Percentiles rank a stretch among this genome's conserved stretches.
These are phyloP conservation scores for Pythium sp. DNA, from an alignment of 352 stramenopile genomes.

Conservation along the genomic window DNA sequence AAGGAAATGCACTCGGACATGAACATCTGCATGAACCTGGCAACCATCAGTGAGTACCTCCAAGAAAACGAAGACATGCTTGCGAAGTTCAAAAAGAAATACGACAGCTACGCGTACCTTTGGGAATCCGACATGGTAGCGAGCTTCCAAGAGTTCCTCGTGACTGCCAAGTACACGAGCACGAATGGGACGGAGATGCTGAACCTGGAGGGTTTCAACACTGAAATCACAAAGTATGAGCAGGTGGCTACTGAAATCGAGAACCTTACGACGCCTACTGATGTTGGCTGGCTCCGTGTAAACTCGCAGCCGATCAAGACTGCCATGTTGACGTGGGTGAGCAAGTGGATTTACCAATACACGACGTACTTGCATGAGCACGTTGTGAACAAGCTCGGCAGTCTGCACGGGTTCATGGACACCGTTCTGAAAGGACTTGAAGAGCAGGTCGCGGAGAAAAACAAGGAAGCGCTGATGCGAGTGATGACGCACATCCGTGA, in stretches of 20 bases:
- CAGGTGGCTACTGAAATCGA: slow-evolving; percentile 91
- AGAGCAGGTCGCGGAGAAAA: slow-evolving; percentile 88
- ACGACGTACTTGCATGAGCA: slow-evolving; percentile 93
- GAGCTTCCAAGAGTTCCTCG: slow-evolving; percentile 93
- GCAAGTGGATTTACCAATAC: slow-evolving; percentile 96
- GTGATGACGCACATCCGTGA: slow-evolving; percentile 96
- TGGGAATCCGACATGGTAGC: slow-evolving; percentile 94
- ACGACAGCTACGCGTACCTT: slow-evolving; percentile 95
- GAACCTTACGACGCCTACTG: slow-evolving; percentile 83
- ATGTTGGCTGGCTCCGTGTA: slow-evolving; percentile 97
- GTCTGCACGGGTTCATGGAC: slow-evolving; percentile 93
- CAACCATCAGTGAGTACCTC: slow-evolving; percentile 92
- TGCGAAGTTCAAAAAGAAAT: slow-evolving; percentile 91
- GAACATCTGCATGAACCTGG: slow-evolving; percentile 92
- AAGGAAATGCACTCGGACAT: slow-evolving; percentile 97
- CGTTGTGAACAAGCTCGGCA: slow-evolving; percentile 86
- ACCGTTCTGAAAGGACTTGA: slow-evolving; percentile 89
- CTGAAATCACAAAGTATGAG: slow-evolving; percentile 95
- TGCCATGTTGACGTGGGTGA: slow-evolving; percentile 93
- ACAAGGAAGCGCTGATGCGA: slow-evolving; percentile 95
- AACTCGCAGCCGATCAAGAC: slow-evolving; percentile 97
- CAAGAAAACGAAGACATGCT: slow-evolving; percentile 92
- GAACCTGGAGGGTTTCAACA: slow-evolving; percentile 94
- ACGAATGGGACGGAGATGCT: slow-evolving; percentile 87
- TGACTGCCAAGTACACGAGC: slow-evolving; percentile 55